Base-by-base conservation (phyloP, 371 early-diverging fungal genomes). In the Coemansia sp. region DNA sequence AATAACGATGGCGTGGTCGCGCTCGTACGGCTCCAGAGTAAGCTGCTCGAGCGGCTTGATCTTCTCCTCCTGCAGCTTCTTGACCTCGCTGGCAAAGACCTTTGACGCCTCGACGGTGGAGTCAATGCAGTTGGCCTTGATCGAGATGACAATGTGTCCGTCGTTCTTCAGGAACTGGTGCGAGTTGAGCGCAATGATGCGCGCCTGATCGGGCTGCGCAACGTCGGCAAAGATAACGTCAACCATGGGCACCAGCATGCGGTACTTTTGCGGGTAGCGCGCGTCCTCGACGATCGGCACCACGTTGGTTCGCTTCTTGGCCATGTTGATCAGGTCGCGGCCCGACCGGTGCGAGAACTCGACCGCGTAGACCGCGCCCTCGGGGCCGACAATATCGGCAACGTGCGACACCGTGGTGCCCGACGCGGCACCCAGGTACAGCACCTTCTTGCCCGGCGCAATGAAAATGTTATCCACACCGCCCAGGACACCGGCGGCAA, bases 91-190 rank as follows among this genome's bases (percentile, higher is more conserved):
- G n/a, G 99, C 99, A 84, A 99, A 99, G 55, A 99, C 99, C 51
- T 90, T 94, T 53, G 94, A 90, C 36, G 99, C 98, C 76, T 94
- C 96, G 10, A 96, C 94, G 5, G 99, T 96, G 43, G 99, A 99
- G 84, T 99, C 99, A 70, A 99, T 99, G 86, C 99, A 99, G 86
- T 99, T 99, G 61, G 99, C 99, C 90, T 99, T 99, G 86, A 99
- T 99, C 54, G 97, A 95, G 70, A 99, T 98, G 57, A 99, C 96
- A 80, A 99, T 94, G 80, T 96, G 94, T 41, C 99, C 99, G 49
- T 90, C 87, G 80, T 94, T 94, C 86, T 98, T 98, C 72, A 99
- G 84, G 88, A 99, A 99, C 83, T 98, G 88, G 80, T 99, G 97
- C 40, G 99, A 93, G 84, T 99, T 99, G 76, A 99, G 84, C 57